Evolutionary conservation across 495 filamentous ascomycete species (phyloP), one percentile per base, ranked within the genome.

Genomic region (Rusavskia elegans): DNA sequence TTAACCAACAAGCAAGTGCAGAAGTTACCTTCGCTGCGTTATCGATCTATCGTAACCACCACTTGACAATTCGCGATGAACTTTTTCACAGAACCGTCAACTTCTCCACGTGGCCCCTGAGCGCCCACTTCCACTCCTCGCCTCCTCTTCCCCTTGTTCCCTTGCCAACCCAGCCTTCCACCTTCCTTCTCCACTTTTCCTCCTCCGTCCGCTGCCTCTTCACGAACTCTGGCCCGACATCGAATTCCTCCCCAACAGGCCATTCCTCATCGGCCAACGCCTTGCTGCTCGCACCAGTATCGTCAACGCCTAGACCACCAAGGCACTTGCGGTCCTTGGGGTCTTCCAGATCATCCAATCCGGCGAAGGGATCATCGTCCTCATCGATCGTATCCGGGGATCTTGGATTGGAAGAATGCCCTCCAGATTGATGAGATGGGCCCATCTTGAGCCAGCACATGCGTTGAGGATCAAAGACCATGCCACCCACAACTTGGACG

Each of bases 401-500:
- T 46, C 49, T 59, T 13, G 55, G 57, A 21, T 57, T 68, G 3
- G 71, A 67, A 51, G 74, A 74, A 8, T 37, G 41, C 49, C 57
- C 61, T 9, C 56, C 45, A 11, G 71, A 66, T 37, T 66, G 67
- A 14, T 63, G 61, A 27, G 37, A 45, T 1, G 73, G 68, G 2
- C 69, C 76, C 25, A 85, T 69, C 62, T 89, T 92, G 30, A 95
- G 74, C 89, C 89, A 96, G 64, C 85, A 87, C 89, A 96, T 98
- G 50, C 84, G 85, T 50, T 82, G 80, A 7, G 93, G 93, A 66
- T 98, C 92, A 64, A 97, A 98, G 23, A 98, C 82, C 92, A 98
- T 98, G 57, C 84, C 86, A 21, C 87, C 83, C 53, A 93, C 87
- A 27, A 94, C 83, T 67, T 95, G 90, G 13, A 95, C 84, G 54